Conservation (phyloP, 1,284 basidiomycete species). For the Sphagnurus paluster region DNA sequence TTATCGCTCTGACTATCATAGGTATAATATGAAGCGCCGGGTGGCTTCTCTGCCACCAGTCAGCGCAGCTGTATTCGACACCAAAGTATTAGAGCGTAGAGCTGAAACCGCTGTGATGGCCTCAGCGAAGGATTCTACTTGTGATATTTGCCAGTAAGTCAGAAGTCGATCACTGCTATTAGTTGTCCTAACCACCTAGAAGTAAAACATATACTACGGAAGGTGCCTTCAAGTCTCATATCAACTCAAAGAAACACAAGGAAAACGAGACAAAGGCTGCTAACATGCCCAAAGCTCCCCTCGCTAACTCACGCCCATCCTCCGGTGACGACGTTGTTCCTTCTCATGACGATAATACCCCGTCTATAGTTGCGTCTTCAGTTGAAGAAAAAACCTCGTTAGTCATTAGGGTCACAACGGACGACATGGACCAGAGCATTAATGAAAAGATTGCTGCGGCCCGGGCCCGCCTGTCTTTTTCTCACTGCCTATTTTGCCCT, state of each 20-base stretch:
- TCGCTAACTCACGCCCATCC: constrained; percentile 1
- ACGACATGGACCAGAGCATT: constrained; percentile 57
- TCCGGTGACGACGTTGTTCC: constrained; percentile 5
- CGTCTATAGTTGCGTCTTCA: no score
- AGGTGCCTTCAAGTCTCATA: constrained; percentile 87
- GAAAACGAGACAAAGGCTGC: constrained; percentile 69
- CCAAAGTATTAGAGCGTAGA: constrained; percentile 85
- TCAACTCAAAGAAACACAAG: constrained; percentile 89
- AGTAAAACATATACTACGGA: constrained; percentile 91
- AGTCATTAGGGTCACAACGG: no score
- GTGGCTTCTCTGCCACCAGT: constrained; percentile 92
- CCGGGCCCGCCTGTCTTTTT: constrained; percentile 60
- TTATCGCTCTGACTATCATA: constrained; percentile 93
- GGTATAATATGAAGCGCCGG: constrained; percentile 98
- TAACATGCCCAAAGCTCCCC: constrained; percentile 9
- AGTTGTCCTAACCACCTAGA: constrained; percentile 7
- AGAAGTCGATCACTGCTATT: neutral
- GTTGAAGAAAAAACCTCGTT: no score
- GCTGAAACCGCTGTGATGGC: constrained; percentile 73
- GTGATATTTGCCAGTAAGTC: constrained; percentile 81
- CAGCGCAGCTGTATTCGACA: constrained; percentile 77
- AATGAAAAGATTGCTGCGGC: constrained; percentile 80
- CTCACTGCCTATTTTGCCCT: constrained; percentile 88
- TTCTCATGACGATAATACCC: constrained; percentile 5
- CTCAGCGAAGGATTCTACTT: constrained; percentile 64